Evolutionary conservation across 2,329 filamentous ascomycete genomes (phyloP).

Genomic region (Epicoccum sorghinum): DNA sequence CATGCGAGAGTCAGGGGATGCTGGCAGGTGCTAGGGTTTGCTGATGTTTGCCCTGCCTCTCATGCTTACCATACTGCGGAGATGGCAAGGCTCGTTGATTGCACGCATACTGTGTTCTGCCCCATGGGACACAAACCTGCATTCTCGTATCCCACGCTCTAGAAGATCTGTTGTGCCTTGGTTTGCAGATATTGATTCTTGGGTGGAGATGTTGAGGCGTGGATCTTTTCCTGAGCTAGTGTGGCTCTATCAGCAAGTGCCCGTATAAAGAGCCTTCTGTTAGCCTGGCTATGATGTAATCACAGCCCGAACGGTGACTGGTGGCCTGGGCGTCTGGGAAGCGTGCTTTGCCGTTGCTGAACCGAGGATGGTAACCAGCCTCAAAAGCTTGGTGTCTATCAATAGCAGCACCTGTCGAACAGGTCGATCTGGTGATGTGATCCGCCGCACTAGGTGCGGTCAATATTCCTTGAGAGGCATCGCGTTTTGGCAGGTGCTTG

Average conservation of each 20-base stretch:
- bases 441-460: conserved; percentile 9
- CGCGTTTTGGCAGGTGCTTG: neutral
- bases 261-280: neutral
- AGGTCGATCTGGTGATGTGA: conserved; percentile 3
- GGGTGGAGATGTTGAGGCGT: conserved; percentile 8
- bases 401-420: conserved; percentile 10
- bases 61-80: neutral
- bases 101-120: conserved; percentile 3
- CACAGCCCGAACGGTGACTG: conserved; percentile 5
- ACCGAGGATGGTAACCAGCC: conserved; percentile 11
- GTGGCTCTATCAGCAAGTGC: conserved; percentile 7
- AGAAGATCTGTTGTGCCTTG: neutral
- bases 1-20: conserved; percentile 16
- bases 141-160: neutral
- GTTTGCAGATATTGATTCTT: conserved; percentile 9
- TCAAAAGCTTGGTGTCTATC: conserved; percentile 19
- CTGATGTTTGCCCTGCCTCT: conserved; percentile 10
- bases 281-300: conserved; percentile 20
- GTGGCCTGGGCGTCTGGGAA: conserved; percentile 5
- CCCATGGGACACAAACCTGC: neutral
- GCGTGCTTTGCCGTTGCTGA: conserved; percentile 16
- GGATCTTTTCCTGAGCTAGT: conserved; percentile 9
- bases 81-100: conserved; percentile 7
- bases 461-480: neutral
- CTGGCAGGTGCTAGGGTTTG: conserved; percentile 22